These are phyloP conservation scores for Suillus paluster DNA, from an alignment of 768 basidiomycete species.

Conservation along the genomic window DNA sequence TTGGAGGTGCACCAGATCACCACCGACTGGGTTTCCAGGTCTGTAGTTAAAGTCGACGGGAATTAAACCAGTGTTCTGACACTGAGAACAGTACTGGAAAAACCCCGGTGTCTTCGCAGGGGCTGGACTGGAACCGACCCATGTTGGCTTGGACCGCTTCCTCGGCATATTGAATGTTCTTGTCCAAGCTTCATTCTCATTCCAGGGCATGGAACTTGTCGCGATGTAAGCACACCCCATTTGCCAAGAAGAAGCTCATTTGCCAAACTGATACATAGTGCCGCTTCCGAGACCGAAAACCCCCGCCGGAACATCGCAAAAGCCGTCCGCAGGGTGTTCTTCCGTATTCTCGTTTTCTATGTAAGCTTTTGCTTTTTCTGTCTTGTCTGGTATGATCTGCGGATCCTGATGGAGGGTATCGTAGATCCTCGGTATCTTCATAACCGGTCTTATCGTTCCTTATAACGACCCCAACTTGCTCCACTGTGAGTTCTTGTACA, in stretches of 20 bases:
- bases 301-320: constrained; percentile 80
- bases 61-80: neutral
- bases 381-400: neutral
- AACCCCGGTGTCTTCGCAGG: constrained; percentile 58
- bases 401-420: neutral
- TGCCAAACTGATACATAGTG: constrained; percentile 40
- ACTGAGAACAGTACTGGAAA: constrained; percentile 58
- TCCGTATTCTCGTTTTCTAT: constrained; percentile 81
- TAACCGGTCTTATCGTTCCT: constrained; percentile 78
- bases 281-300: constrained; percentile 77
- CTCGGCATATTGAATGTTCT: constrained; percentile 46
- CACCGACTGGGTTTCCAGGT: constrained; percentile 73
- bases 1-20: constrained; percentile 75
- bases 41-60: constrained; percentile 19
- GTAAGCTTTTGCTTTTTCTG: constrained; percentile 36
- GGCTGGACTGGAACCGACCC: constrained; percentile 34
- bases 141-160: constrained; percentile 44
- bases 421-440: constrained; percentile 69
- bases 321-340: constrained; percentile 78
- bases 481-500: constrained; percentile 30
- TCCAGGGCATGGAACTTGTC: constrained; percentile 78
- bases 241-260: constrained; percentile 13
- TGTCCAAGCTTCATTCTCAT: constrained; percentile 71
- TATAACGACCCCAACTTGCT: constrained; percentile 60
- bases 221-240: constrained; percentile 55